Evolutionary conservation across 108 stramenopile species (phyloP), one percentile per base, ranked within the genome.

Genomic region (Thalassiosira profunda): DNA sequence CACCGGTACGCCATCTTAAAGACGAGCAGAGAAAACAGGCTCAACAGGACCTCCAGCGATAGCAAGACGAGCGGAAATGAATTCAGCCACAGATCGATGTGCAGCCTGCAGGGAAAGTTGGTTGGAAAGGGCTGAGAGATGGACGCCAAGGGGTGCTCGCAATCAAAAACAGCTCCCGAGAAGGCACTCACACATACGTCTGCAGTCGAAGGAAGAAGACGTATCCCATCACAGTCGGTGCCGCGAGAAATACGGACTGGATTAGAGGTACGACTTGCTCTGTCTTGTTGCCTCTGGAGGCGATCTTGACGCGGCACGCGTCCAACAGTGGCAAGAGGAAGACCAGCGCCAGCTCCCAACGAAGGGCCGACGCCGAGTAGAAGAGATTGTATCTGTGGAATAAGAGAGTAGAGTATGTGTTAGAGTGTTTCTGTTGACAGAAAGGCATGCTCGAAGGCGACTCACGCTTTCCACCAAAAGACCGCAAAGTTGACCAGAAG

Each of bases 241-340:
- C 77, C 14, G 77, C 58, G 25, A 89, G 78, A 26, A 71, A 63
- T 12, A 76, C 66, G 7, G 82, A 80, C 86, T 79, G 81, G 11
- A 63, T 41, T 23, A 89, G 68, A 21, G 88, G 84, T 24, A 54
- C 46, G 15, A 74, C 72, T 55, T 84, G 82, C 49, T 86, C 86
- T 4, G 84, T 83, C 68, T 86, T 89, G 60, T 89, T 89, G 21
- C 88, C 88, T 46, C 77, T 78, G 11, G 82, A 52, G 18, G 88
- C 84, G 24, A 87, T 51, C 28, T 53, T 67, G 17, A 86, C 59
- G 17, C 88, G 74, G 33, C 70, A 55, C 37, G 33, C 43, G 65
- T 89, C 84, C 18, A 85, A 66, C 29, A 76, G 60, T 29, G 67
- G 69, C 33, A 79, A 59, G 36, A 87, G 40, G 53, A 87, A 58